phyloP scores from a whole-genome alignment of 2,329 filamentous ascomycete genomes.

The Venturia asperata region DNA sequence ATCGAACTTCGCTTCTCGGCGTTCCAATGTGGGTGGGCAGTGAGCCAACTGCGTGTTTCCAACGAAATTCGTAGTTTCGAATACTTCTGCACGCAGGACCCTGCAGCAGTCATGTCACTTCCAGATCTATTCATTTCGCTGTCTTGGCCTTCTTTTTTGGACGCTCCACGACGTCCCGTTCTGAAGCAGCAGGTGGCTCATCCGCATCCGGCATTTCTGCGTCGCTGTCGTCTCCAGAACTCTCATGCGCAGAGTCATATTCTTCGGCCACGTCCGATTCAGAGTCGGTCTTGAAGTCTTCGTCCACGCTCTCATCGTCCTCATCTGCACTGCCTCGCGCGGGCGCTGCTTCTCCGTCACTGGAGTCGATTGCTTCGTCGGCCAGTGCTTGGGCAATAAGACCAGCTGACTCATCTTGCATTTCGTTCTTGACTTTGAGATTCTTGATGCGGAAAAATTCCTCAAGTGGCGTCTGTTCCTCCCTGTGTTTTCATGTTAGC shows the following conservation, averaged over 20 bases:
- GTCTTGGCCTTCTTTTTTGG: conserved; percentile 61
- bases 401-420: conserved; percentile 72
- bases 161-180: conserved; percentile 45
- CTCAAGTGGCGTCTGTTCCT: conserved; percentile 94
- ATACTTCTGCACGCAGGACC: background rate
- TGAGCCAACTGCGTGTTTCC: background rate
- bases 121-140: conserved; percentile 20
- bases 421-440: conserved; percentile 96
- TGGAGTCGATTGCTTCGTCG: conserved; percentile 74
- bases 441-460: conserved; percentile 95
- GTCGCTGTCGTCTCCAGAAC: conserved; percentile 63
- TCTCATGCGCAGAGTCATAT: conserved; percentile 86
- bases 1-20: conserved; percentile 1
- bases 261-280: conserved; percentile 97
- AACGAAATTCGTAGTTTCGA: background rate
- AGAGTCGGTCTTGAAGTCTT: conserved; percentile 88
- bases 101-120: background rate
- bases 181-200: conserved; percentile 20
- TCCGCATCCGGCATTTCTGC: conserved; percentile 52
- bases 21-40: background rate
- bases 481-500: conserved; percentile 40
- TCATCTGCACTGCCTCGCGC: conserved; percentile 87
- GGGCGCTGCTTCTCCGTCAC: conserved; percentile 67
- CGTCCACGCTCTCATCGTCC: conserved; percentile 89
- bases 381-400: conserved; percentile 74